phyloP scores from a whole-genome alignment of 805 yeast genomes.

The Ogataea pini region DNA sequence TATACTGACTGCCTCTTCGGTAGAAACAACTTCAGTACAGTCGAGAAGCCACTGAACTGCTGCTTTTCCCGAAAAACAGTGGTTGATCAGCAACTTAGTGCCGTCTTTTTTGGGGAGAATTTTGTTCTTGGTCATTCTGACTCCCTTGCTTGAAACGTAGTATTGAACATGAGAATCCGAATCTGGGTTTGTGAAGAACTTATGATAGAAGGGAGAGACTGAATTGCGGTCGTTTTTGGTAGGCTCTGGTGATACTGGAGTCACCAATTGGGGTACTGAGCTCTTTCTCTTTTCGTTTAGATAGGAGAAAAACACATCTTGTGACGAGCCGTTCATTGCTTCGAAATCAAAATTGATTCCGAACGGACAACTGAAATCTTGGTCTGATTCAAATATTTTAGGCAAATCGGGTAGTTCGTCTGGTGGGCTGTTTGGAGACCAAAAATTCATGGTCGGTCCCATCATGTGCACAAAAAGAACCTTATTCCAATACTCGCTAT shows the following conservation, averaged over 20 bases:
- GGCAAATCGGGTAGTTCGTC: slow-evolving; percentile 46
- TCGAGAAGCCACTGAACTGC: slow-evolving; percentile 87
- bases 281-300: slow-evolving; percentile 23
- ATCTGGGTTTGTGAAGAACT: slow-evolving; percentile 84
- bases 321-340: slow-evolving; percentile 12
- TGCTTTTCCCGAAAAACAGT: slow-evolving; percentile 72
- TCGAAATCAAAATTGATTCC: slow-evolving; percentile 14
- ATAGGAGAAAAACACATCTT: slow-evolving; percentile 24
- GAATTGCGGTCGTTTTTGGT: neutral
- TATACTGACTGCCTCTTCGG: slow-evolving; percentile 53
- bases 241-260: slow-evolving; percentile 3
- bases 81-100: slow-evolving; percentile 38
- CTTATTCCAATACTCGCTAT: slow-evolving; percentile 64
- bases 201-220: slow-evolving; percentile 68
- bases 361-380: slow-evolving; percentile 13
- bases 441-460: slow-evolving; percentile 69
- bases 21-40: slow-evolving; percentile 70
- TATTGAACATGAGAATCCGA: slow-evolving; percentile 82
- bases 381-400: slow-evolving; percentile 15
- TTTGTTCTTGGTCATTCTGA: slow-evolving; percentile 54
- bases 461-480: slow-evolving; percentile 59
- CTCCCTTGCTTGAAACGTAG: slow-evolving; percentile 65
- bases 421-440: slow-evolving; percentile 58
- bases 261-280: neutral
- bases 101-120: slow-evolving; percentile 14